A percentile compares a stretch with the other conserved stretches of the same genome.
phyloP scores from a whole-genome alignment of 345 rosid genomes.

The Sisymbrium altissimum region DNA sequence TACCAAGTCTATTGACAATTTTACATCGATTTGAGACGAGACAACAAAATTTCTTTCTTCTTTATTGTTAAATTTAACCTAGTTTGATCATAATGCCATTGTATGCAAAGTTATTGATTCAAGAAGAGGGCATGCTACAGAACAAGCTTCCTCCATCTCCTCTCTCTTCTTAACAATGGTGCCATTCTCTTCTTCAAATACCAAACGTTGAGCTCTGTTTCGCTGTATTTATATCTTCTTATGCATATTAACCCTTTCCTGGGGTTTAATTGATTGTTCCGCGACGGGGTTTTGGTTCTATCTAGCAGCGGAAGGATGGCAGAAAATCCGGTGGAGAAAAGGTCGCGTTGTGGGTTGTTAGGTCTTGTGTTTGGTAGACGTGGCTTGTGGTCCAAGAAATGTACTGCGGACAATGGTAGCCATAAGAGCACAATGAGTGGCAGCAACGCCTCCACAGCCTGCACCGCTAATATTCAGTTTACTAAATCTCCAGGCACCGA shows the following conservation, averaged over 20 bases:
- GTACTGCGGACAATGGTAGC: slow-evolving; percentile 27
- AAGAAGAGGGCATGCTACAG: slow-evolving; percentile 4
- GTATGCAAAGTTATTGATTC: slow-evolving; percentile 9
- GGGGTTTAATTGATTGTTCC: neutral
- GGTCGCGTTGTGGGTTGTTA: slow-evolving; percentile 56
- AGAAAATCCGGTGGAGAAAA: slow-evolving; percentile 42
- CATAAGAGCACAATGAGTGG: slow-evolving; percentile 33
- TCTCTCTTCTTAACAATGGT: neutral
- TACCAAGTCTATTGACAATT: slow-evolving; percentile 2
- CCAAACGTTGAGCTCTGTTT: neutral
- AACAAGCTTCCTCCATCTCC: neutral
- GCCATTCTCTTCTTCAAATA: neutral
- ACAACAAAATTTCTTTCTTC: neutral
- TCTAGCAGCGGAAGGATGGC: slow-evolving; percentile 18
- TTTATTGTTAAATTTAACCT: neutral
- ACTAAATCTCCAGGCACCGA: slow-evolving; percentile 41
- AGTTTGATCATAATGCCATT: slow-evolving; percentile 18
- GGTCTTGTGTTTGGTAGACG: slow-evolving; percentile 58
- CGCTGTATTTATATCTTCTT: neutral
- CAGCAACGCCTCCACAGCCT: slow-evolving; percentile 31
- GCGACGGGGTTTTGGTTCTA: neutral
- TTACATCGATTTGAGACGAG: slow-evolving; percentile 6
- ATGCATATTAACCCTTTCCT: neutral
- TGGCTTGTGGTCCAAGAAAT: slow-evolving; percentile 55
- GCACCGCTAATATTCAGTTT: slow-evolving; percentile 33